Evolutionary conservation across 2,329 filamentous ascomycete species (phyloP).

Genomic region (Claviceps sp.): DNA sequence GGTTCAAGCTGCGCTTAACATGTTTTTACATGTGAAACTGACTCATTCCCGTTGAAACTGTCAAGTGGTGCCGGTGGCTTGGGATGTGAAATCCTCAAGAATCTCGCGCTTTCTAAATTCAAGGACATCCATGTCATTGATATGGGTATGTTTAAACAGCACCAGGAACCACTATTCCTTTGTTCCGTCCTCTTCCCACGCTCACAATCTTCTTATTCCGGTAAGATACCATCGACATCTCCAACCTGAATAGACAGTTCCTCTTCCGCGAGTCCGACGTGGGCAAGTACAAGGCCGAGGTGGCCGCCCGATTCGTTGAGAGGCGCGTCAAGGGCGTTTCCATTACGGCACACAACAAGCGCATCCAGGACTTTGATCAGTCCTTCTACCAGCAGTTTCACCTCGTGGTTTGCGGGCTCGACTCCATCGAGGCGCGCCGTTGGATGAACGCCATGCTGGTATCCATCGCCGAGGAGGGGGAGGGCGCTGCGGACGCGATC

Average conservation of each 20-base stretch:
- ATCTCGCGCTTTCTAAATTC: slow-evolving; percentile 89
- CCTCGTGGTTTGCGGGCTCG: slow-evolving; percentile 82
- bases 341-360: slow-evolving; percentile 87
- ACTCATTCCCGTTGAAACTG: not conserved
- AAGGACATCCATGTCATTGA: slow-evolving; percentile 97
- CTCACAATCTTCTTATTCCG: not conserved
- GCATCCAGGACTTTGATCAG: slow-evolving; percentile 93
- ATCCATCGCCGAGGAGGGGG: slow-evolving; percentile 66
- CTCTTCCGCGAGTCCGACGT: slow-evolving; percentile 87
- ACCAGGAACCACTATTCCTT: not conserved
- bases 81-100: slow-evolving; percentile 93
- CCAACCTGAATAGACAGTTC: slow-evolving; percentile 94
- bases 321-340: slow-evolving; percentile 76
- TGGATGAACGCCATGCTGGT: slow-evolving; percentile 97
- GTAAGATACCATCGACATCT: slow-evolving; percentile 91
- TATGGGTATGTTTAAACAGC: slow-evolving; percentile 54
- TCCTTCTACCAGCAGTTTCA: slow-evolving; percentile 96
- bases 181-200: not conserved
- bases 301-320: slow-evolving; percentile 85
- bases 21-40: not conserved
- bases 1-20: no score
- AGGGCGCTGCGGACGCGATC: slow-evolving; percentile 61
- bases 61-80: slow-evolving; percentile 78
- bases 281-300: slow-evolving; percentile 84
- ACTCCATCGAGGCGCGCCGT: slow-evolving; percentile 92